Base-by-base conservation (phyloP, 2,329 filamentous ascomycete species). In the Talaromyces sp. region DNA sequence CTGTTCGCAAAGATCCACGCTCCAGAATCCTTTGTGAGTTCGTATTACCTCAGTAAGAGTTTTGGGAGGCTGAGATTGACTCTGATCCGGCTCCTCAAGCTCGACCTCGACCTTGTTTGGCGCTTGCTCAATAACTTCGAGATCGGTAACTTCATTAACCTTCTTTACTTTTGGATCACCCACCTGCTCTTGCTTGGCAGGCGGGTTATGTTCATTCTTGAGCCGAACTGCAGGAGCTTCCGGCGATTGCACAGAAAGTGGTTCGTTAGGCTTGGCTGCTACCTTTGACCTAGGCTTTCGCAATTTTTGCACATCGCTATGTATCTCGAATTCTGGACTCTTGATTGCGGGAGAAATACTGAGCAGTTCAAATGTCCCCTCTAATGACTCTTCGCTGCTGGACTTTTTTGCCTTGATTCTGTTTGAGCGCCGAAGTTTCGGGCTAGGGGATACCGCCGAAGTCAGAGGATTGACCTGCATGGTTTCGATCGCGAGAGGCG, bases 11-110 rank as follows among this genome's bases (percentile, higher is more conserved):
- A 63, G 33, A 4, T 73, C 65, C 24, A 72, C 63, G 4, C 63
- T 65, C 73, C 73, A 74, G 45, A 72, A 72, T 6, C 73, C 73
- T 57, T 72, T 61, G 2, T 64, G 57, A 3, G 66, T 66, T 31
- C 60, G 66, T 24, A 74, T 66, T 37, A 69, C 70, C 54, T 72
- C 71, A 37, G 69, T 72, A 64, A 62, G 11, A 27, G 16, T 39
- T 35, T 58, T 33, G 35, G 45, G 47, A 11, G 14, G 39, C 3
- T 56, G 52, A 6, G 54, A 22, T 13, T 35, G 56, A 45, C 14
- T 16, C 6, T 45, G 37, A 33, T 24, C 10, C 14, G 10, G 27
- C 6, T 63, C 39, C 5, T 57, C n/a, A 7, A 31, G 16, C 14
- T 64, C 52, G 35, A 58, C 63, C 2, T n/a, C 33, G 11, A 9